phyloP scores from a whole-genome alignment of 768 basidiomycete species.

The Austroboletus festivus region DNA sequence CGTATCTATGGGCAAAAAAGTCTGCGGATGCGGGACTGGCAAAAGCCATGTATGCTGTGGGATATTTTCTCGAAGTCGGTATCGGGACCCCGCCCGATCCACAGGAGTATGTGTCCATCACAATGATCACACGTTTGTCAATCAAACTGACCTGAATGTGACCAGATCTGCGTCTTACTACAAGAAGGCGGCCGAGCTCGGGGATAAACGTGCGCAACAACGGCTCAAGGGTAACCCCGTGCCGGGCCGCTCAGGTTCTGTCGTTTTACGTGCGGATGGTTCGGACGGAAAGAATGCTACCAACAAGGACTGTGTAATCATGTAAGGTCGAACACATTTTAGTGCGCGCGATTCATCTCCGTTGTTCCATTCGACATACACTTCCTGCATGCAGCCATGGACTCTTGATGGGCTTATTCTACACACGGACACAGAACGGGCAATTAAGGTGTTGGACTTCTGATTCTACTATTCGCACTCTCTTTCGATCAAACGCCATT shows the following conservation, averaged over 20 bases:
- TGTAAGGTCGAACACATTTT: conserved; percentile 46
- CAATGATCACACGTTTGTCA: conserved; percentile 5
- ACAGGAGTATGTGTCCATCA: conserved; percentile 53
- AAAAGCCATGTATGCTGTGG: conserved; percentile 97
- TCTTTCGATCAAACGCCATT: neutral
- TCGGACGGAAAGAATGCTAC: conserved; percentile 46
- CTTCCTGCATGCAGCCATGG: neutral
- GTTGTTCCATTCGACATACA: neutral
- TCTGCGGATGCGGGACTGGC: conserved; percentile 88
- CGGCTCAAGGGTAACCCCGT: conserved; percentile 65
- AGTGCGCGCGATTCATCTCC: conserved; percentile 15
- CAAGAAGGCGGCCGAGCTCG: conserved; percentile 85
- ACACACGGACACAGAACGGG: conserved; percentile 19
- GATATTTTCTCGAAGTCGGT: conserved; percentile 96
- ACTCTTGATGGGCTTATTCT: conserved; percentile 5
- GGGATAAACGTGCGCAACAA: conserved; percentile 90
- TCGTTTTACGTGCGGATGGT: conserved; percentile 53
- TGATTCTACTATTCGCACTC: conserved; percentile 9
- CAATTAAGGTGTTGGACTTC: conserved; percentile 9
- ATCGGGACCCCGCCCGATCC: conserved; percentile 72
- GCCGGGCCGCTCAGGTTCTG: conserved; percentile 59
- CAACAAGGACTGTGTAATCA: conserved; percentile 84
- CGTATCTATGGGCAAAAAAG: conserved; percentile 94
- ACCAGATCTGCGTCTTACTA: conserved; percentile 75
- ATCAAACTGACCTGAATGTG: neutral